Base-by-base conservation (phyloP, 2,329 filamentous ascomycete genomes). In the Cladosporium sp. region DNA sequence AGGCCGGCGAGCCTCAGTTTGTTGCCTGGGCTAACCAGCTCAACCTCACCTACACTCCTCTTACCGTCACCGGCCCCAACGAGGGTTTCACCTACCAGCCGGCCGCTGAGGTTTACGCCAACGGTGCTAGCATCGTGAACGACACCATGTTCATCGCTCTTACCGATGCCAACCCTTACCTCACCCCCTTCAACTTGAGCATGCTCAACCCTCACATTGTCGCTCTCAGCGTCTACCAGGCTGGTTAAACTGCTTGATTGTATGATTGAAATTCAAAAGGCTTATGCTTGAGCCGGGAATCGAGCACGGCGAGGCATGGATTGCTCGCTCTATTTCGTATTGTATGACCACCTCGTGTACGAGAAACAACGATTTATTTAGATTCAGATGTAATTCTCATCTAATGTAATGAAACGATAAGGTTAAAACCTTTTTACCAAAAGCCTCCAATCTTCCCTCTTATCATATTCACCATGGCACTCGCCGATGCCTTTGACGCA, bases 1-100 rank as follows among this genome's bases (percentile, higher is more conserved):
- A 68, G 17, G 88, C 87, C 0, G 80, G 79, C 1, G 66, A 72
- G 3, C 87, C 90, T 0, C 74, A 76, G 59, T 95, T 82, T 64
- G 89, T 90, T 0, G 83, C 85, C 0, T 96, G 90, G 89, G 87
- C 89, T 1, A 82, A 81, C 0, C 90, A 94, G 77, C 77, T 94
- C 36, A 81, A 80, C 69, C 56, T 80, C 28, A 80, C 78, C 2
- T 81, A 80, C 70, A 80, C 78, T 5, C 74, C 76, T 49, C 67
- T 81, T 17, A 91, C 89, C 62, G 78, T 88, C 12, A 94, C 90
- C 0, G 83, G 80, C 1, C 73, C 77, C 3, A 81, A 81, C 58
- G 76, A 76, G 2, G 88, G 86, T 0, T 87, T 79, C 69, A 90
- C 89, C 0, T 84, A 86, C 61, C 89, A 95, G 78, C 90, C 90